A percentile compares a stretch with the other conserved stretches of the same genome.
Evolutionary conservation across 345 rosid genomes (phyloP).

Genomic region (Leavenworthia alabamica): DNA sequence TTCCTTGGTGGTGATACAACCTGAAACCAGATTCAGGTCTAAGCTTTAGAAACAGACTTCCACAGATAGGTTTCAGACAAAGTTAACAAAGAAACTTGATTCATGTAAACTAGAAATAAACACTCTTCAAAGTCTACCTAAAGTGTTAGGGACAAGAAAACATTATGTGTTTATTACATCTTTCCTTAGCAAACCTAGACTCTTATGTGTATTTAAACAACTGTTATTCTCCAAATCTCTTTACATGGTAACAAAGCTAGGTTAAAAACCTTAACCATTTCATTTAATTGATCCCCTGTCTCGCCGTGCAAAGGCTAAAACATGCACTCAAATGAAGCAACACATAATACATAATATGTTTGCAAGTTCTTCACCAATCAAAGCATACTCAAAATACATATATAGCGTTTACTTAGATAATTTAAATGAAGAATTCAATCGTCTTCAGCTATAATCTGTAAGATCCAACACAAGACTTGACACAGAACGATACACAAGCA

Average conservation of each 20-base stretch:
- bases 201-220: neutral
- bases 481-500: neutral
- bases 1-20: conserved; percentile 42
- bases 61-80: neutral
- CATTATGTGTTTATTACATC: neutral
- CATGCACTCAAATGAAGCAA: neutral
- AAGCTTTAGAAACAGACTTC: conserved; percentile 1
- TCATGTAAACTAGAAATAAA: neutral
- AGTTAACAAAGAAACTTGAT: neutral
- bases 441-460: neutral
- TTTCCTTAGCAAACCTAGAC: neutral
- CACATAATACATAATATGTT: neutral
- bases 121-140: neutral
- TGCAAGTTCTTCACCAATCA: neutral
- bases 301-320: neutral
- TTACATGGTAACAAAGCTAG: neutral
- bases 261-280: neutral
- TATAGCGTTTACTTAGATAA: neutral
- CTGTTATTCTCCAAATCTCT: neutral
- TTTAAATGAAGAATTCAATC: neutral
- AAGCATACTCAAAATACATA: neutral
- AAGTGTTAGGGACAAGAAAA: too few relatives aligned
- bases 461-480: neutral
- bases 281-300: too few relatives aligned
- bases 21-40: conserved; percentile 13